A percentile compares a stretch with the other conserved stretches of the same genome.
phyloP scores from a whole-genome alignment of 441 rosid species.

The Brassica balearica region DNA sequence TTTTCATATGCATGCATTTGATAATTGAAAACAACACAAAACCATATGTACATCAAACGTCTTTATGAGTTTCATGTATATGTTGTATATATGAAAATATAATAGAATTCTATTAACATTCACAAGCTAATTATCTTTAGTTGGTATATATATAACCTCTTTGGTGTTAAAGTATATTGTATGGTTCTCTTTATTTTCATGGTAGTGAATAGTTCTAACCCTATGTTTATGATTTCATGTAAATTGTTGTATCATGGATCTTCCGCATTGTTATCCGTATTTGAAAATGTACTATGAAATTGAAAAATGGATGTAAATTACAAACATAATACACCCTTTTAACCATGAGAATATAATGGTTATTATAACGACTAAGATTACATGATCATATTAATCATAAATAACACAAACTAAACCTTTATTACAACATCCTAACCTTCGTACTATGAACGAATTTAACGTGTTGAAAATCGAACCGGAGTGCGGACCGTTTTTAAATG shows the following conservation, averaged over 20 bases:
- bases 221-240: not conserved
- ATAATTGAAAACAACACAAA: not conserved
- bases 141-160: not conserved
- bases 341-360: constrained; percentile 24
- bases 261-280: not conserved
- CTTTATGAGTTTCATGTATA: not conserved
- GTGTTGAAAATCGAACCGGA: constrained; percentile 10
- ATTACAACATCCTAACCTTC: constrained; percentile 36
- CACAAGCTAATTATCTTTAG: not conserved
- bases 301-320: not conserved
- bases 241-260: not conserved
- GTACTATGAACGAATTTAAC: constrained; percentile 18
- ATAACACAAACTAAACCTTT: constrained; percentile 28
- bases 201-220: not conserved
- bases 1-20: not conserved
- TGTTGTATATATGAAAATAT: no score
- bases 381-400: constrained; percentile 12
- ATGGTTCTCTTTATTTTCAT: not conserved
- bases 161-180: not conserved
- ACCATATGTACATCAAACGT: not conserved
- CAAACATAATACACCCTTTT: not conserved
- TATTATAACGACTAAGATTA: constrained; percentile 28
- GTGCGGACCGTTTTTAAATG: not conserved
- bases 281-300: not conserved
- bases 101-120: not conserved